phyloP scores from a whole-genome alignment of 495 filamentous ascomycete species.

The Neurospora africana region DNA sequence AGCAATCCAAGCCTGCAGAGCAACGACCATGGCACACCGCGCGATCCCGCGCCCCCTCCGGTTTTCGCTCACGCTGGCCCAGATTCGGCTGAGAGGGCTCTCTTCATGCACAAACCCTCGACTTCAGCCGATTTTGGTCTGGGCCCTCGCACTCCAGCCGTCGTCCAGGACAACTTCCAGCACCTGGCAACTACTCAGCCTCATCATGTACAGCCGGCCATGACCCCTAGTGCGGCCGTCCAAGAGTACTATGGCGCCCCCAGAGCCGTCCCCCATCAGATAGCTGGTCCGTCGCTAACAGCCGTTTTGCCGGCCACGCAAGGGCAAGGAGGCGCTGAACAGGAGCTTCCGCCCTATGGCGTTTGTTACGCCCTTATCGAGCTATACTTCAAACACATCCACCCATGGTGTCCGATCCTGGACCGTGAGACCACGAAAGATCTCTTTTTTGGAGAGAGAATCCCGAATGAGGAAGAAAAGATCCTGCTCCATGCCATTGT shows the following conservation, averaged over 20 bases:
- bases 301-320: slow-evolving; percentile 26
- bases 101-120: slow-evolving; percentile 52
- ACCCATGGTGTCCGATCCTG: slow-evolving; percentile 83
- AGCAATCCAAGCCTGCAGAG: slow-evolving; percentile 30
- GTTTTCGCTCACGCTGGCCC: slow-evolving; percentile 23
- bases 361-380: slow-evolving; percentile 71
- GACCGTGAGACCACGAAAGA: slow-evolving; percentile 71
- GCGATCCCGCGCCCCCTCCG: slow-evolving; percentile 27
- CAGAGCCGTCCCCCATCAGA: neutral
- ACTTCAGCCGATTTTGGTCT: slow-evolving; percentile 30
- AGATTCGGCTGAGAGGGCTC: slow-evolving; percentile 45
- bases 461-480: slow-evolving; percentile 67
- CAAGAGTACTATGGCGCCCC: slow-evolving; percentile 36
- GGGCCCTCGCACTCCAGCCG: neutral
- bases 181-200: slow-evolving; percentile 15
- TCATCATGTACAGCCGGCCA: slow-evolving; percentile 19
- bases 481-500: slow-evolving; percentile 81
- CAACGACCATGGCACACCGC: slow-evolving; percentile 38
- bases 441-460: slow-evolving; percentile 65
- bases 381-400: slow-evolving; percentile 83
- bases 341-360: slow-evolving; percentile 78
- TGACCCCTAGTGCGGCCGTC: slow-evolving; percentile 20
- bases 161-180: slow-evolving; percentile 25
- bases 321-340: slow-evolving; percentile 43
- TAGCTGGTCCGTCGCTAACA: slow-evolving; percentile 28